Evolutionary conservation across 2,329 filamentous ascomycete genomes (phyloP), one percentile per base, ranked within the genome.

Genomic region (Hirsutella thompsonii): DNA sequence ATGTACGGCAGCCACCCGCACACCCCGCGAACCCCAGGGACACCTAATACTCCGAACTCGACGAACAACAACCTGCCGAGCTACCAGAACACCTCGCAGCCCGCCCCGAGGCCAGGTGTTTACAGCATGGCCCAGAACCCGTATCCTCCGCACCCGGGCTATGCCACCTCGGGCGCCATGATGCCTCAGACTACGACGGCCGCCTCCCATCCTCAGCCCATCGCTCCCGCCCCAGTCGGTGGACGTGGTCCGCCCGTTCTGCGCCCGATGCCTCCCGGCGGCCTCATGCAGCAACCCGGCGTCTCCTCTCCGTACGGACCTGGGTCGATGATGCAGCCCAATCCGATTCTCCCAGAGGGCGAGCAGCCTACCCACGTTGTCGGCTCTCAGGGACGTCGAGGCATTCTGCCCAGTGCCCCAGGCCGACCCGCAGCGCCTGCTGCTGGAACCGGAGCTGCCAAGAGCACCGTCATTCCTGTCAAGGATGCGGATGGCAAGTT

Each of bases 401-500:
- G 90, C 38, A 93, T 95, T 32, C 66, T 96, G 46, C 90, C 90
- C 14, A 94, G 88, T 53, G 88, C 89, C 46, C 87, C 88, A 23
- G 89, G 89, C 35, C 74, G 88, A 44, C 84, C 88, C 42, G 79
- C 85, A 41, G 85, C 87, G 20, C 79, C 84, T 26, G 69, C 81
- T 19, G 73, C 76, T 18, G 81, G 85, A 35, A 79, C 77, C 49
- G 73, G 75, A 35, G 69, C 75, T 23, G 72, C 76, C 9, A 93
- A 94, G 72, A 85, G 74, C 54, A 81, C 84, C 45, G 78, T 85
- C 47, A 92, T 94, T 47, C 88, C 89, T 14, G 83, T 86, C 52
- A 95, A 96, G 69, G 90, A 96, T 62, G 87, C 88, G 8, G 90
- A 96, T 60, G 92, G 92, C 57, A 96, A 96, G 69, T 98, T 93